Evolutionary conservation across 352 stramenopile genomes (phyloP).

Genomic region (Paralagenidium karlingii): DNA sequence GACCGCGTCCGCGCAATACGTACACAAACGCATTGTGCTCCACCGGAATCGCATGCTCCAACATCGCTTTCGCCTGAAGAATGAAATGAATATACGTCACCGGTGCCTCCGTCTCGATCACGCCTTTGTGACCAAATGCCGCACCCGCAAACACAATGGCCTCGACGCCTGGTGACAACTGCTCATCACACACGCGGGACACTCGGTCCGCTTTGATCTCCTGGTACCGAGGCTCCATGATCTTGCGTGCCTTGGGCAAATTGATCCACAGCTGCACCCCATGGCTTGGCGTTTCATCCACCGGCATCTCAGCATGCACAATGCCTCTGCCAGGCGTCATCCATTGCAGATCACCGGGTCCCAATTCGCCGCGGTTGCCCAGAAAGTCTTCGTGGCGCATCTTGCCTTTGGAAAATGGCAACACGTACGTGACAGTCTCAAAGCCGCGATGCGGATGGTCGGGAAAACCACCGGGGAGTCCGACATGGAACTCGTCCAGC

Average conservation of each 20-base stretch:
- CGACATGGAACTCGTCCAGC: slow-evolving; percentile 17
- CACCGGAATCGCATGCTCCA: slow-evolving; percentile 13
- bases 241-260: slow-evolving; percentile 25
- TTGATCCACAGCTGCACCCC: slow-evolving; percentile 46
- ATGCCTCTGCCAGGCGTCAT: slow-evolving; percentile 27
- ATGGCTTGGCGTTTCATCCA: slow-evolving; percentile 14
- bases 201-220: slow-evolving; percentile 27
- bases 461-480: slow-evolving; percentile 51
- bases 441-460: slow-evolving; percentile 83
- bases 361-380: slow-evolving; percentile 15
- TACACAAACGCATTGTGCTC: slow-evolving; percentile 22
- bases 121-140: slow-evolving; percentile 24
- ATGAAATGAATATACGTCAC: slow-evolving; percentile 46
- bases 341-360: slow-evolving; percentile 23
- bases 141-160: slow-evolving; percentile 39
- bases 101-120: slow-evolving; percentile 24
- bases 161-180: too few species aligned
- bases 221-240: slow-evolving; percentile 35
- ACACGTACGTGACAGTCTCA: slow-evolving; percentile 76
- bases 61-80: slow-evolving; percentile 16
- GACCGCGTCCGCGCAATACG: slow-evolving; percentile 1
- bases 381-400: slow-evolving; percentile 74
- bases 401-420: slow-evolving; percentile 34
- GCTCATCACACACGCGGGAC: slow-evolving; percentile 19
- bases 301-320: slow-evolving; percentile 37